phyloP scores from a whole-genome alignment of 1,284 basidiomycete genomes.

The Cryptococcus hybrid region DNA sequence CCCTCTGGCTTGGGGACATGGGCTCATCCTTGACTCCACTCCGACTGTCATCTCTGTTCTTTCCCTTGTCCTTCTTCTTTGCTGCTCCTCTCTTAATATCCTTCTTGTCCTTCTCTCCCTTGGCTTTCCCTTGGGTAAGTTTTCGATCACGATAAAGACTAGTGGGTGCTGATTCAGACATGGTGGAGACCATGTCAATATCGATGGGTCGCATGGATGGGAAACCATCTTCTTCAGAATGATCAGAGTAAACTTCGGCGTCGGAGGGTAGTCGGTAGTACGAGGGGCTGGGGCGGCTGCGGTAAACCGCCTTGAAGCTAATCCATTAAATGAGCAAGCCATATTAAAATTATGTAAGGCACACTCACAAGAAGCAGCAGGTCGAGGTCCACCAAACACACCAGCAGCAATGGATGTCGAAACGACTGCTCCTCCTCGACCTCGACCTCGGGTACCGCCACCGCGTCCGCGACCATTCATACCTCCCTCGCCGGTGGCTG shows the following conservation, averaged over 20 bases:
- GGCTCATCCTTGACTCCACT: slow-evolving; percentile 40
- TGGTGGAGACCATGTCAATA: slow-evolving; percentile 72
- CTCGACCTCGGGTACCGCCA: slow-evolving; percentile 18
- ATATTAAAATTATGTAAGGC: neutral
- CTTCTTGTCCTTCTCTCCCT: slow-evolving; percentile 40
- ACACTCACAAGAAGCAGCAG: slow-evolving; percentile 13
- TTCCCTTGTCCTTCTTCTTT: slow-evolving; percentile 3
- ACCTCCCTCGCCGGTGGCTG: neutral
- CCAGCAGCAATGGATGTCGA: slow-evolving; percentile 44
- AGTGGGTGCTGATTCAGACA: slow-evolving; percentile 90
- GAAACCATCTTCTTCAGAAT: slow-evolving; percentile 84
- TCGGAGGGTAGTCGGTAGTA: slow-evolving; percentile 52
- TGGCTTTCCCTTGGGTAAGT: slow-evolving; percentile 38
- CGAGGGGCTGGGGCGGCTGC: slow-evolving; percentile 36
- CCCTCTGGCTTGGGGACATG: slow-evolving; percentile 32
- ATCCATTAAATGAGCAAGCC: neutral
- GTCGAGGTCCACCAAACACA: slow-evolving; percentile 52
- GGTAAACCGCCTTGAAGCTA: neutral
- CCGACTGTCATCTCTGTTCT: slow-evolving; percentile 3
- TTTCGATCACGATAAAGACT: slow-evolving; percentile 58
- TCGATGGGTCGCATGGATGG: slow-evolving; percentile 63
- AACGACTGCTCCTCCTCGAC: slow-evolving; percentile 52
- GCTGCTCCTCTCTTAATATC: neutral
- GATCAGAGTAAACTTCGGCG: slow-evolving; percentile 78
- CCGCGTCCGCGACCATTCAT: slow-evolving; percentile 1